Percentiles rank a stretch among this genome's conserved stretches.
These are phyloP conservation scores for Ceratocystis smalleyi DNA, from an alignment of 2,329 filamentous ascomycete species.

Conservation along the genomic window DNA sequence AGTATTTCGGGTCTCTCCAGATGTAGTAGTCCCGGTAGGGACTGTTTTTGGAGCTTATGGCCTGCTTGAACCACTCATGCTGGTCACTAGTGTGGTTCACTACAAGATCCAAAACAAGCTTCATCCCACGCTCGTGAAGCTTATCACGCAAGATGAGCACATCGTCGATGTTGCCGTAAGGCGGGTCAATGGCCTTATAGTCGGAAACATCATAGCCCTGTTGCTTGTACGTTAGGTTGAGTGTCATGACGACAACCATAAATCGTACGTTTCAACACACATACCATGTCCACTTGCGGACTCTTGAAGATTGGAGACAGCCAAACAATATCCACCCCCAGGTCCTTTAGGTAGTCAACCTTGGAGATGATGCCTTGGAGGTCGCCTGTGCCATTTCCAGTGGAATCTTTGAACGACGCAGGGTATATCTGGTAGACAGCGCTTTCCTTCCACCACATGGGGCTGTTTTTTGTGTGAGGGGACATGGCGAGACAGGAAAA, in stretches of 20 bases:
- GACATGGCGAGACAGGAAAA: not conserved
- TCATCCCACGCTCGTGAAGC: slow-evolving; percentile 48
- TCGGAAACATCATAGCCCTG: slow-evolving; percentile 55
- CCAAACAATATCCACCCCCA: slow-evolving; percentile 46
- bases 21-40: slow-evolving; percentile 48
- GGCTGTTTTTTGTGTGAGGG: slow-evolving; percentile 9
- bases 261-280: not conserved
- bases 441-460: slow-evolving; percentile 44
- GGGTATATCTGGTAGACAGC: slow-evolving; percentile 48
- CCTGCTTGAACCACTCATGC: slow-evolving; percentile 57
- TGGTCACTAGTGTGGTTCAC: slow-evolving; percentile 53
- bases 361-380: slow-evolving; percentile 42
- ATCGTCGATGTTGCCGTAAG: slow-evolving; percentile 52
- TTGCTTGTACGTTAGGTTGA: not conserved
- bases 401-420: slow-evolving; percentile 45
- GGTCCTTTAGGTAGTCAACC: slow-evolving; percentile 37
- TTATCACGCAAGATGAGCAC: slow-evolving; percentile 47
- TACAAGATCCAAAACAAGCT: slow-evolving; percentile 56
- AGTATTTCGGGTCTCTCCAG: slow-evolving; percentile 45
- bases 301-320: slow-evolving; percentile 33
- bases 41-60: slow-evolving; percentile 38
- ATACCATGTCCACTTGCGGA: slow-evolving; percentile 47
- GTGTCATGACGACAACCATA: not conserved
- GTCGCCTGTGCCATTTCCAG: slow-evolving; percentile 40
- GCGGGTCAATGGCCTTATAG: slow-evolving; percentile 49